Base-by-base conservation (phyloP, 1,284 basidiomycete species). In the Moniliella sp. region DNA sequence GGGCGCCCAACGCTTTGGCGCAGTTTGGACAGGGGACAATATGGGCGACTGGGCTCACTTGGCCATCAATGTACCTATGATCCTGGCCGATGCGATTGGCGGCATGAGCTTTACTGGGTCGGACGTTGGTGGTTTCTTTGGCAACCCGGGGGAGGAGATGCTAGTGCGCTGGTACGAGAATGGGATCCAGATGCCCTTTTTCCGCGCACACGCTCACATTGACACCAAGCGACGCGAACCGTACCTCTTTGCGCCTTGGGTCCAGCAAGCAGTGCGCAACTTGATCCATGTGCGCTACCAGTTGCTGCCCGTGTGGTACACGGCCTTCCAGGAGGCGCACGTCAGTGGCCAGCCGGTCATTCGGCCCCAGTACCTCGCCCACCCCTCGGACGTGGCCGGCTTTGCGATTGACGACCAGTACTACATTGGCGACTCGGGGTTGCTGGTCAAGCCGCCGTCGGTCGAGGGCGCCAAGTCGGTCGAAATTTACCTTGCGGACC, bases 1-100 rank as follows among this genome's bases (percentile, higher is more conserved):
- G 2, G 91, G 91, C 4, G 83, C 83, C 14, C 91, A 97, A 61
- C 75, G 83, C 25, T 86, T 78, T 50, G 83, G 86, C 26, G 86
- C 91, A 1, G 81, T 91, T 69, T 99, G 91, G 88, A 97, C 86
- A 2, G 91, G 91, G 10, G 91, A 99, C 63, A 97, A 97, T 61
- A 66, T 93, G 26, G 83, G 88, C 18, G 83, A 79, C 0, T 97
- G 91, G 91, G 82, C 86, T 39, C 91, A 97, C 56, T 81, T 99
- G 70, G 74, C 74, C 2, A 79, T 82, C 18, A 82, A 83, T 27
- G 70, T 91, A 36, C 80, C 88, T 52, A 94, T 97, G 78, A 75
- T 88, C 7, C 68, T 97, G 25, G 71, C 81, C 9, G 80, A 83
- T 61, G 74, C 75, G 34, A 74, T 99, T 30, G 82, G 74, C n/a